Base-by-base conservation (phyloP, 768 basidiomycete species). In the Mycena pura region DNA sequence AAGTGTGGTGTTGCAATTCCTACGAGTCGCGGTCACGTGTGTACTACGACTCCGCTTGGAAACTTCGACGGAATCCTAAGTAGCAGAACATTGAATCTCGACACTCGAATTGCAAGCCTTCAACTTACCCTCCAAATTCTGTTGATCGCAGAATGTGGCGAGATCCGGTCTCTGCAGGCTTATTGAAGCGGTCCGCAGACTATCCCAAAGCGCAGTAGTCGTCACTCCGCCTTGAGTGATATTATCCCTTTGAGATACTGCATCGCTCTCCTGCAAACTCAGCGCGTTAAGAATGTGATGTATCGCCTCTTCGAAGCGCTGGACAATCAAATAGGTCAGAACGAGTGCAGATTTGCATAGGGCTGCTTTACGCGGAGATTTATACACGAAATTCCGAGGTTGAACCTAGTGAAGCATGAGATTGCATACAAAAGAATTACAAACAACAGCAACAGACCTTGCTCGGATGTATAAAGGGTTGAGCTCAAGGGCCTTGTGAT, bases 391-490 rank as follows among this genome's bases (percentile, higher is more conserved):
- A 97, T 97, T 21, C 95, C 95, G 15, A 97, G 80, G 74, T 98
- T 97, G 74, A 93, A 97, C 68, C 95, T 95, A 57, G 17, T 48
- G 27, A 14, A 39, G 22, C 39, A 22, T 50, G 38, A 49, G 39
- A 34, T 57, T 32, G 53, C 50, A 48, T 47, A 40, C 6, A 36
- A 44, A 41, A 27, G 22, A 31, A 36, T n/a, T 27, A 43, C 22
- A 46, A 38, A 21, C 2, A 71, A 39, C 38, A 25, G 22, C 2
- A 71, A 39, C 38, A 25, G 22, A 58, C 92, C 92, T 86, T 3
- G 95, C 95, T 55, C 96, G 88, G 60, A 97, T 93, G 70, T 96
- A 98, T 15, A 85, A 82, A 6, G 96, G 94, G 70, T 96, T 93
- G 57, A 96, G 79, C 68, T 93, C 90, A 29, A 97, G 81, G 2